phyloP scores from a whole-genome alignment of 768 basidiomycete genomes.

The Boletus vinaceobasis region DNA sequence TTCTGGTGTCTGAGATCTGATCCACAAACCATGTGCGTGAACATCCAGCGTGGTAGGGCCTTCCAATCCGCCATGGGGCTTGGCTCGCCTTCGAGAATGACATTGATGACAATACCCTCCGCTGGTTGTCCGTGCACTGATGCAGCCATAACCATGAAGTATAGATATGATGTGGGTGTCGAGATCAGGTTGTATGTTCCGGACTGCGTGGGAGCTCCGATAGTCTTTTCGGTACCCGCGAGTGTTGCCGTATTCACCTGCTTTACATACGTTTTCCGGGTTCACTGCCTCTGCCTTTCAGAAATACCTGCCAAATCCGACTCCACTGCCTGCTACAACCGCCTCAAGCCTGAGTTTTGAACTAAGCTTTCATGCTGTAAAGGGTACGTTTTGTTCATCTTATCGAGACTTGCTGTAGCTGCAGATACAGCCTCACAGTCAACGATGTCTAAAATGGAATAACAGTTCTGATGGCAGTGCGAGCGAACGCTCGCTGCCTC shows the following conservation, averaged over 20 bases:
- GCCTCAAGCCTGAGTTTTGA: not conserved
- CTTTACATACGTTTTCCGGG: too few relatives aligned
- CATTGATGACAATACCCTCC: not conserved
- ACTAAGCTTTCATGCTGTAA: not conserved
- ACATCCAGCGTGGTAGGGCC: too few relatives aligned
- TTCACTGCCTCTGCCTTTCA: not conserved
- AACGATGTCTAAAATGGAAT: not conserved
- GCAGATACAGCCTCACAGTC: not conserved
- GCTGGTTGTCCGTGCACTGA: too few relatives aligned
- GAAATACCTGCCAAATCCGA: not conserved
- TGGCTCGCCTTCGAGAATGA: not conserved
- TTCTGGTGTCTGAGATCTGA: not conserved
- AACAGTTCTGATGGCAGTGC: not conserved
- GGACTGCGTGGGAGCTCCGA: too few relatives aligned
- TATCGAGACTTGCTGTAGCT: not conserved
- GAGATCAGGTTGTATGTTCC: too few relatives aligned
- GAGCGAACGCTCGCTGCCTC: conserved; percentile 2
- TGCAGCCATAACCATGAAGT: too few relatives aligned
- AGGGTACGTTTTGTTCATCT: not conserved
- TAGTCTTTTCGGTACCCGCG: too few relatives aligned
- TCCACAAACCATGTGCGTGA: too few relatives aligned
- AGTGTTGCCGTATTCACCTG: too few relatives aligned
- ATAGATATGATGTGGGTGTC: too few relatives aligned
- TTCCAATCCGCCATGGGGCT: too few relatives aligned
- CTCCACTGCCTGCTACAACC: too few relatives aligned